Conservation (phyloP, 1,284 basidiomycete species). For the Lentinula novae-zelandiae region DNA sequence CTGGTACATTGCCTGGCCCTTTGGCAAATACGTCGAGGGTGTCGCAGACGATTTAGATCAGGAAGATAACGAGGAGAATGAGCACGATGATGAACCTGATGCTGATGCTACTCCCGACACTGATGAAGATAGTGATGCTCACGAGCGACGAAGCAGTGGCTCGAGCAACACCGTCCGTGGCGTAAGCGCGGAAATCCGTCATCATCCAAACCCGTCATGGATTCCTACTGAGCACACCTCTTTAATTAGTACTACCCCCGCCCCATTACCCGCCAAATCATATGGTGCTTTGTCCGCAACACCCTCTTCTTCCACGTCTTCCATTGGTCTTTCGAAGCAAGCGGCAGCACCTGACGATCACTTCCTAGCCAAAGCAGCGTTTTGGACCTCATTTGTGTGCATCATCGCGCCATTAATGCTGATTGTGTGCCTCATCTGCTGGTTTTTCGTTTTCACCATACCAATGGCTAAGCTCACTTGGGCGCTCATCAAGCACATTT, state of each 20-base stretch:
- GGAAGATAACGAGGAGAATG: slow-evolving; percentile 27
- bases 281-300: slow-evolving; percentile 54
- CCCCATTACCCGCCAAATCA: slow-evolving; percentile 48
- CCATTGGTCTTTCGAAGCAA: slow-evolving; percentile 30
- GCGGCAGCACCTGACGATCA: slow-evolving; percentile 37
- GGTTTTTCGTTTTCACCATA: slow-evolving; percentile 90
- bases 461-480: slow-evolving; percentile 98
- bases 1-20: slow-evolving; percentile 98
- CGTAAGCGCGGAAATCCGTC: slow-evolving; percentile 22
- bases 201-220: slow-evolving; percentile 30
- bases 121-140: background rate
- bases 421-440: slow-evolving; percentile 84
- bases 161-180: slow-evolving; percentile 30
- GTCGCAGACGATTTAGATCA: slow-evolving; percentile 39
- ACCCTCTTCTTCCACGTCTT: slow-evolving; percentile 24
- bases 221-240: slow-evolving; percentile 35
- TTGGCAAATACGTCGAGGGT: slow-evolving; percentile 98
- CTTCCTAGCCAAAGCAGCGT: slow-evolving; percentile 57
- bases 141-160: background rate
- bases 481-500: slow-evolving; percentile 86
- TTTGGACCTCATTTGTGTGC: slow-evolving; percentile 73
- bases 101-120: background rate
- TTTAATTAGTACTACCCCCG: slow-evolving; percentile 28
- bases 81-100: slow-evolving; percentile 4
- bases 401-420: slow-evolving; percentile 90